These are phyloP conservation scores for Epichloe scottii DNA, from an alignment of 2,329 filamentous ascomycete species.

Conservation along the genomic window DNA sequence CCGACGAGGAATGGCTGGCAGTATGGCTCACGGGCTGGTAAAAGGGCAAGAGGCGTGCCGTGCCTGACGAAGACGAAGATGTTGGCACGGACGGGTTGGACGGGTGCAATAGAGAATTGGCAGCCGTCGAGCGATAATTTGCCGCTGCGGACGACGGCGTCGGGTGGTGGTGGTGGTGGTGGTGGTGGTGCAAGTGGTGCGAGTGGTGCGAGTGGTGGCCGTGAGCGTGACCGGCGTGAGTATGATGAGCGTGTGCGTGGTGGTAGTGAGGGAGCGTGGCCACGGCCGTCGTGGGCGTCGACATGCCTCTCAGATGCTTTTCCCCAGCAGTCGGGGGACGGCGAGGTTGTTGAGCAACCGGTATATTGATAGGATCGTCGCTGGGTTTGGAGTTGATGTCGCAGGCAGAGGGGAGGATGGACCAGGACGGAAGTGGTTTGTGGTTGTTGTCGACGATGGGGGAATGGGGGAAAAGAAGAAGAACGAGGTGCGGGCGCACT, in stretches of 20 bases:
- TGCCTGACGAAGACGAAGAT: constrained; percentile 13
- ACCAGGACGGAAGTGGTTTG: neutral
- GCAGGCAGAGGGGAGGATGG: neutral
- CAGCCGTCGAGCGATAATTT: constrained; percentile 19
- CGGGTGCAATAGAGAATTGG: constrained; percentile 15
- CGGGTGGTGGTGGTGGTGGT: constrained; percentile 10
- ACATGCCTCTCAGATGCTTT: constrained; percentile 39
- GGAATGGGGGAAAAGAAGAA: neutral
- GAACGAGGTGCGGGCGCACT: neutral
- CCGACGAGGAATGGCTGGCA: constrained; percentile 20
- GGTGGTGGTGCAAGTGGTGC: constrained; percentile 4
- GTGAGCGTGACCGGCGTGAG: neutral
- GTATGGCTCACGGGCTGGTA: constrained; percentile 13
- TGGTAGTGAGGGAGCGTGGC: constrained; percentile 59
- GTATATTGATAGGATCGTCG: neutral
- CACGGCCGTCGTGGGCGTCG: constrained; percentile 68
- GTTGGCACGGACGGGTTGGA: constrained; percentile 10
- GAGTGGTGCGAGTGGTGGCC: constrained; percentile 4
- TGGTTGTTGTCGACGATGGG: neutral
- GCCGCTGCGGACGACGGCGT: neutral
- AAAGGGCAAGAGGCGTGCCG: constrained; percentile 14
- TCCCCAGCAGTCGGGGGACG: constrained; percentile 2
- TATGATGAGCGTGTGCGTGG: constrained; percentile 20
- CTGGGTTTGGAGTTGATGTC: neutral
- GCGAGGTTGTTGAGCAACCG: neutral